A percentile compares a stretch with the other conserved stretches of the same genome.
Evolutionary conservation across 2,329 filamentous ascomycete genomes (phyloP).

Genomic region (Ascochyta koolunga): DNA sequence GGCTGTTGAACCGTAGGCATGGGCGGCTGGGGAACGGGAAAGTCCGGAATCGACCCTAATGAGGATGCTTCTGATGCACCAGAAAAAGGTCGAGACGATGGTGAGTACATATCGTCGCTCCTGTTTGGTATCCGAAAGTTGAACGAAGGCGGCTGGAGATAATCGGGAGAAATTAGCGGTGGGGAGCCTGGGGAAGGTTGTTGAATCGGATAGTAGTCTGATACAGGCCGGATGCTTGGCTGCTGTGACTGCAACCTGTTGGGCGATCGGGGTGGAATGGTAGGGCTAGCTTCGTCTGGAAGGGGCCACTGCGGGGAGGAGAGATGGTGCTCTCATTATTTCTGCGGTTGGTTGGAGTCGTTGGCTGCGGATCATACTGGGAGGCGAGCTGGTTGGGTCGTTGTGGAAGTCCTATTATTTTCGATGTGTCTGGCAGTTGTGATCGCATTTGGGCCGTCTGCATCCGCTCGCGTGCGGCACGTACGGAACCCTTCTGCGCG

Average conservation of each 20-base stretch:
- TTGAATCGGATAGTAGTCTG: conserved; percentile 44
- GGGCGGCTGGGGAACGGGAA: conserved; percentile 46
- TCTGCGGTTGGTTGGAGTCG: conserved; percentile 23
- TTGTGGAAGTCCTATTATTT: conserved; percentile 44
- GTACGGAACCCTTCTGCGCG: conserved; percentile 44
- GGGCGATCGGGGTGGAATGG: conserved; percentile 29
- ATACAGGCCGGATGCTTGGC: conserved; percentile 49
- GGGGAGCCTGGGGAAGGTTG: conserved; percentile 33
- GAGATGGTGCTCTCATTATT: conserved; percentile 27
- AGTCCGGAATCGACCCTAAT: conserved; percentile 50
- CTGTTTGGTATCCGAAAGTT: conserved; percentile 35
- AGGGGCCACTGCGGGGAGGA: conserved; percentile 56
- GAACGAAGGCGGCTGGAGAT: conserved; percentile 28
- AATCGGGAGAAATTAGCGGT: conserved; percentile 28
- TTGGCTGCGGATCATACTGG: conserved; percentile 27
- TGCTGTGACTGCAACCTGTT: conserved; percentile 49
- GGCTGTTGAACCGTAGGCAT: conserved; percentile 43
- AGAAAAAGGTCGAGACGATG: conserved; percentile 46
- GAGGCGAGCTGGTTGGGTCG: conserved; percentile 44
- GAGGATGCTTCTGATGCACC: conserved; percentile 49
- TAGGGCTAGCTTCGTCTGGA: conserved; percentile 42
- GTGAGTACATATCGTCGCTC: conserved; percentile 44
- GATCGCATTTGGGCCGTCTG: conserved; percentile 37
- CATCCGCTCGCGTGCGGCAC: conserved; percentile 44
- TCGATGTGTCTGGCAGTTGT: conserved; percentile 40